A percentile compares a stretch with the other conserved stretches of the same genome.
Conservation (phyloP, 2,329 filamentous ascomycete genomes). For the Fusarium mangiferae region DNA sequence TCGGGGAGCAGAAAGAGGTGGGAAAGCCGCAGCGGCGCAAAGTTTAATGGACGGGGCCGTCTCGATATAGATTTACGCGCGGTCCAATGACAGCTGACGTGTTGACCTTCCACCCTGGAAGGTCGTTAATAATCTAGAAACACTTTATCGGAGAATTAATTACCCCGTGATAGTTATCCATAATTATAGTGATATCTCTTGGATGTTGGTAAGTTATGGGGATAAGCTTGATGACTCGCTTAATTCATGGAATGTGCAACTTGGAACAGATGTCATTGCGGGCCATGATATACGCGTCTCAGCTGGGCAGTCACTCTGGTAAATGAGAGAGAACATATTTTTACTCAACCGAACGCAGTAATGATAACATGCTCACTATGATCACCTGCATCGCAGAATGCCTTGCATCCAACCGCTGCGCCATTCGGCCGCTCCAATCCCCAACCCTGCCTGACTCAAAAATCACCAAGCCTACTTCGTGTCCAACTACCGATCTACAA, state of each 20-base stretch:
- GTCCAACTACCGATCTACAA: background rate
- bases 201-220: accelerated
- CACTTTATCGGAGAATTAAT: background rate
- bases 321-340: accelerated
- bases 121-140: background rate
- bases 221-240: background rate
- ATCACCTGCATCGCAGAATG: background rate
- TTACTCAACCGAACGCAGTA: accelerated
- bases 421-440: background rate
- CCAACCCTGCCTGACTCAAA: background rate
- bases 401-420: background rate
- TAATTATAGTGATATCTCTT: background rate
- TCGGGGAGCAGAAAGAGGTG: background rate
- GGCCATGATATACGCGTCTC: background rate
- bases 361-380: background rate
- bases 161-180: background rate
- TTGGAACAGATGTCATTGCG: accelerated
- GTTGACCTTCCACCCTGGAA: background rate
- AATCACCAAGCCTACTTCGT: background rate
- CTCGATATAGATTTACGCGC: background rate
- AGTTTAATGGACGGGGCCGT: background rate
- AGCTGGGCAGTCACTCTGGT: too few relatives aligned
- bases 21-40: background rate
- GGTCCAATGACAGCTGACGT: background rate
- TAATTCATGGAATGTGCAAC: background rate